phyloP scores from a whole-genome alignment of 2,329 filamentous ascomycete species.

The Penicillium thymicola region DNA sequence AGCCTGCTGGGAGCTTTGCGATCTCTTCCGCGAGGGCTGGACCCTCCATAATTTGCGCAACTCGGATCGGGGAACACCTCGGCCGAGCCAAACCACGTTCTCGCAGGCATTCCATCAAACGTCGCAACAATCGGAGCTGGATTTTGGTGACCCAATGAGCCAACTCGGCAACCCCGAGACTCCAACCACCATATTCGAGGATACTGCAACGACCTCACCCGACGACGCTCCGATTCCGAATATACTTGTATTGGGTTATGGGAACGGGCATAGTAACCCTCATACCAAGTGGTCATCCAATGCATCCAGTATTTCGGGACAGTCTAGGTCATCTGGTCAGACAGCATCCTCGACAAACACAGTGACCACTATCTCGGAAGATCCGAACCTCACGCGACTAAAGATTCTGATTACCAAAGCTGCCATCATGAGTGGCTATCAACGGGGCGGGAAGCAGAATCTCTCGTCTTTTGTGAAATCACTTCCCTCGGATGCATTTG shows the following conservation, averaged over 20 bases:
- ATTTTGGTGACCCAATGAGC: constrained; percentile 24
- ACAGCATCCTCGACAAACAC: constrained; percentile 47
- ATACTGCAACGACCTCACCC: constrained; percentile 79
- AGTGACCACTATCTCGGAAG: constrained; percentile 55
- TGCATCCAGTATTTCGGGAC: constrained; percentile 73
- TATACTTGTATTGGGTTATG: constrained; percentile 79
- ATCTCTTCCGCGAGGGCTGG: constrained; percentile 91
- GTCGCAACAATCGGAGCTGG: constrained; percentile 42
- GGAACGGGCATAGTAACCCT: constrained; percentile 53
- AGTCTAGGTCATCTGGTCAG: constrained; percentile 62
- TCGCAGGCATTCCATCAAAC: constrained; percentile 55
- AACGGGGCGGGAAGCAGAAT: constrained; percentile 55
- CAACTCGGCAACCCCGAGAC: constrained; percentile 65
- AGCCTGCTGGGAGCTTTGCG: constrained; percentile 91
- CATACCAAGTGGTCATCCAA: constrained; percentile 68
- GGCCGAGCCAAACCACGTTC: constrained; percentile 75
- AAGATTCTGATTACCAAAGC: constrained; percentile 80
- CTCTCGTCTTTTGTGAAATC: constrained; percentile 74
- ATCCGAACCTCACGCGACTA: constrained; percentile 71
- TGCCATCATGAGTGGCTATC: constrained; percentile 79
- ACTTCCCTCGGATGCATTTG: constrained; percentile 75
- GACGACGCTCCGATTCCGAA: constrained; percentile 79
- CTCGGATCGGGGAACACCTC: constrained; percentile 76
- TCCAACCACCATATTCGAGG: constrained; percentile 91
- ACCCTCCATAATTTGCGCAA: constrained; percentile 67